phyloP scores from a whole-genome alignment of 2,329 filamentous ascomycete genomes.

The Ceratocystis destructans region DNA sequence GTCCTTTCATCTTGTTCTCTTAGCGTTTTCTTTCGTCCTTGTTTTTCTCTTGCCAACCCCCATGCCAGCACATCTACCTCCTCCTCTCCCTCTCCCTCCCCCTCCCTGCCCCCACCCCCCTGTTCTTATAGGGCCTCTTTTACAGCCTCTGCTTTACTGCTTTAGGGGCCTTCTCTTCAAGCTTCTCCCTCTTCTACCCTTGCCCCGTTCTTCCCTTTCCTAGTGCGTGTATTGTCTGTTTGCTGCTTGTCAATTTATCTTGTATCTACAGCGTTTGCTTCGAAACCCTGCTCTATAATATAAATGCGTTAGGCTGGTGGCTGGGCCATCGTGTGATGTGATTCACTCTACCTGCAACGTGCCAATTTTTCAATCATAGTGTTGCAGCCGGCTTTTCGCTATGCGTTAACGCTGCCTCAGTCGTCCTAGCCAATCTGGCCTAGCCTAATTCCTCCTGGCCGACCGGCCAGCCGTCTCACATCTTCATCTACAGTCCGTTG shows the following conservation, averaged over 20 bases:
- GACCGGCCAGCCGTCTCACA: neutral
- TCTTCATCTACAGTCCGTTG: neutral
- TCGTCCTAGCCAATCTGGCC: neutral
- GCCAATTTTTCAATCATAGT: neutral
- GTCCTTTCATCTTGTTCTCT: neutral
- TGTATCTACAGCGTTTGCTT: neutral
- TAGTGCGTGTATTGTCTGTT: neutral
- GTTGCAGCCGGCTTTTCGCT: neutral
- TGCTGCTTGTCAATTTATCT: neutral
- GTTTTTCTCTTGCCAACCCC: neutral
- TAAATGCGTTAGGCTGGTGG: neutral
- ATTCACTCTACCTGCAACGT: neutral
- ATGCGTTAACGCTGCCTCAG: too few species aligned
- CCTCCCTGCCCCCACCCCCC: neutral
- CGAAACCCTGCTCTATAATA: neutral
- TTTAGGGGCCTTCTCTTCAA: neutral
- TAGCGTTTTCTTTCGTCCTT: neutral
- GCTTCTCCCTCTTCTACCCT: neutral
- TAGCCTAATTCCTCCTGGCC: neutral
- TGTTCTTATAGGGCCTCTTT: neutral
- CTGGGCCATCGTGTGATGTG: neutral
- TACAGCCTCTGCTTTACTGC: neutral
- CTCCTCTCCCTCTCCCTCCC: neutral
- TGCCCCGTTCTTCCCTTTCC: neutral
- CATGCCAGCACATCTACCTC: neutral